Evolutionary conservation across 2,329 filamentous ascomycete genomes (phyloP).

Genomic region (Biscogniauxia sp.): DNA sequence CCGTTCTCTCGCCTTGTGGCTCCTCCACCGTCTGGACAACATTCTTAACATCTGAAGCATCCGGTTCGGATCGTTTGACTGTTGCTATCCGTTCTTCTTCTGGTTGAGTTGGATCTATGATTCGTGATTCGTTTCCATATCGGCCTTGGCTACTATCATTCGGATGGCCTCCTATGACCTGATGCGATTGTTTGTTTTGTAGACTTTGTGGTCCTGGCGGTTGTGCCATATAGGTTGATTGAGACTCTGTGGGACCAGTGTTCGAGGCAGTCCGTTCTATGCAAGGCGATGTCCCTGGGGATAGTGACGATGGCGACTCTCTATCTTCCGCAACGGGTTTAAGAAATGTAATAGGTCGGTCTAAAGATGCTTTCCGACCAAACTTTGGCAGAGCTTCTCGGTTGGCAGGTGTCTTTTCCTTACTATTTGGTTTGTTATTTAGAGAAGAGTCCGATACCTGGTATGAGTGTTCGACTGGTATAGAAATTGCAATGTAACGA

Average conservation of each 20-base stretch:
- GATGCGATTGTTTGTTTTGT: conserved; percentile 1
- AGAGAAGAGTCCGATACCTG: conserved; percentile 31
- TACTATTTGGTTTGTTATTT: conserved; percentile 23
- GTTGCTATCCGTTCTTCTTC: background rate
- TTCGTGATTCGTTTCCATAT: background rate
- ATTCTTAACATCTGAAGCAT: background rate
- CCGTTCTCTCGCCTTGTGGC: background rate
- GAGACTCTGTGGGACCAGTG: conserved; percentile 12
- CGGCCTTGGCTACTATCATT: background rate
- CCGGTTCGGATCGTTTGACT: background rate
- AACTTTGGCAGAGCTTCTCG: conserved; percentile 18
- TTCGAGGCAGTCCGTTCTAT: conserved; percentile 13
- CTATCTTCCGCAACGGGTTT: conserved; percentile 37
- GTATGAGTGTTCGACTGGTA: conserved; percentile 51
- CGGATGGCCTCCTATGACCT: background rate
- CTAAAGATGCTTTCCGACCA: conserved; percentile 11
- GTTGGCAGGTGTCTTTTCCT: conserved; percentile 15
- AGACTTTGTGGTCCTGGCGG: conserved; percentile 13
- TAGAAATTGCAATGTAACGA: conserved; percentile 60
- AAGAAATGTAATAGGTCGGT: conserved; percentile 29
- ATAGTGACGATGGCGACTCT: conserved; percentile 29
- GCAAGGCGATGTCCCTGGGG: conserved; percentile 8
- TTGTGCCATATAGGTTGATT: conserved; percentile 15
- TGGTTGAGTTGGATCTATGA: background rate
- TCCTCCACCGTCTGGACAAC: conserved; percentile 7